These are phyloP conservation scores for Pythium insidiosum DNA, from an alignment of 352 stramenopile genomes.

Conservation along the genomic window DNA sequence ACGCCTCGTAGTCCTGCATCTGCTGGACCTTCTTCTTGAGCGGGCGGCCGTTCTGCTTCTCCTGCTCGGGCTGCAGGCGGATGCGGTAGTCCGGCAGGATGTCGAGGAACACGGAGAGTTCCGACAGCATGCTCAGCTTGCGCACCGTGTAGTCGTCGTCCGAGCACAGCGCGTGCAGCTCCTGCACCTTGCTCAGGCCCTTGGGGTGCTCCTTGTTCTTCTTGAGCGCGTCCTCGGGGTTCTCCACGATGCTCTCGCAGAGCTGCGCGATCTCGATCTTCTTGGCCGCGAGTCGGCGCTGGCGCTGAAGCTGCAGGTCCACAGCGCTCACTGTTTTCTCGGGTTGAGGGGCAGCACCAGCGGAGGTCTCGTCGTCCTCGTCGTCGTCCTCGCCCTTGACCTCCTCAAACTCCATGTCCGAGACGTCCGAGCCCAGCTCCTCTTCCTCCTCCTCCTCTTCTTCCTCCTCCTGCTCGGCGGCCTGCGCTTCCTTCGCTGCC, in stretches of 20 bases:
- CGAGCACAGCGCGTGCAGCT: constrained; percentile 57
- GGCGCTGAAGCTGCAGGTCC: constrained; percentile 59
- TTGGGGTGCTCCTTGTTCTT: constrained; percentile 82
- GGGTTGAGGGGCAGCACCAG: too few relatives aligned
- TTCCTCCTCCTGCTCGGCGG: constrained; percentile 17
- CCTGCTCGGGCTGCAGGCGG: constrained; percentile 68
- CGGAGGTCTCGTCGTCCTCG: constrained; percentile 3
- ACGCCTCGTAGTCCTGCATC: constrained; percentile 76
- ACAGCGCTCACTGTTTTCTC: constrained; percentile 26
- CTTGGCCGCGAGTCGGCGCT: constrained; percentile 61
- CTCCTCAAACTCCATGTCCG: constrained; percentile 81
- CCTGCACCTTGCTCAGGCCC: constrained; percentile 71
- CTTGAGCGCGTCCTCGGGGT: constrained; percentile 79
- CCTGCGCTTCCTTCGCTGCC: constrained; percentile 8
- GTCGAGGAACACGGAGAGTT: constrained; percentile 93
- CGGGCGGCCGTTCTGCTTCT: constrained; percentile 74
- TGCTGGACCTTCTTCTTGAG: constrained; percentile 85
- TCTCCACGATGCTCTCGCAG: constrained; percentile 85
- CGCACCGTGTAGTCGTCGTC: constrained; percentile 71
- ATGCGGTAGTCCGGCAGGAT: constrained; percentile 95
- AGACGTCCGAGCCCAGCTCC: constrained; percentile 56
- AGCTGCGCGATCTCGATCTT: constrained; percentile 86
- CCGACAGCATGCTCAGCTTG: constrained; percentile 88
- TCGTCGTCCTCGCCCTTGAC: constrained; percentile 20
- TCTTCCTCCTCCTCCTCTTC: constrained; percentile 29